A percentile compares a stretch with the other conserved stretches of the same genome.
phyloP scores from a whole-genome alignment of 768 basidiomycete species.

The Sutorius australiensis region DNA sequence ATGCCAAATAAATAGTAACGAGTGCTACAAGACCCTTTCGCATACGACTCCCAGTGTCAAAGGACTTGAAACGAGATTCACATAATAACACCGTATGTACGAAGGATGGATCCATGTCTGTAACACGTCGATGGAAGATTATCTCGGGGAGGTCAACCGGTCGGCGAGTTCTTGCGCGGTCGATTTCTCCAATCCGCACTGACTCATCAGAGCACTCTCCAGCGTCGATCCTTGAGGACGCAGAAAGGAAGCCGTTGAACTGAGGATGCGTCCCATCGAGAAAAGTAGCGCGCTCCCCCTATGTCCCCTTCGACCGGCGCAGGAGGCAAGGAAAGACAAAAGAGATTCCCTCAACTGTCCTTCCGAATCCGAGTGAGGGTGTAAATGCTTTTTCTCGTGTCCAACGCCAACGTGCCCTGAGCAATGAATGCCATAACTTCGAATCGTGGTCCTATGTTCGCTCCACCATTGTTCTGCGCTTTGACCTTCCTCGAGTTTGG shows the following conservation, averaged over 20 bases:
- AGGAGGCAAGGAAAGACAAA: constrained; percentile 14
- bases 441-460: constrained; percentile 17
- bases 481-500: constrained; percentile 25
- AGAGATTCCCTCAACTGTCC: constrained; percentile 25
- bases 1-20: background rate
- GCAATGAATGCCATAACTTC: constrained; percentile 13
- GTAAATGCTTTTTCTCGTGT: constrained; percentile 19
- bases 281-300: constrained; percentile 3
- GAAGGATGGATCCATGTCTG: background rate
- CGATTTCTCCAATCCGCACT: constrained; percentile 21
- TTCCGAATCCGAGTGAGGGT: constrained; percentile 20
- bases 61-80: background rate
- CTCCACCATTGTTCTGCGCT: constrained; percentile 36
- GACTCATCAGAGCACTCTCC: constrained; percentile 13
- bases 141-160: constrained; percentile 8
- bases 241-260: constrained; percentile 5
- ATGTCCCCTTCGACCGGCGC: constrained; percentile 10
- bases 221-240: constrained; percentile 8
- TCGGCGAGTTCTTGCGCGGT: constrained; percentile 18
- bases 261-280: constrained; percentile 6
- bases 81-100: background rate
- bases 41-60: background rate
- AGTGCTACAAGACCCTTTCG: background rate
- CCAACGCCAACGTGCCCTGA: constrained; percentile 34
- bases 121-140: background rate